These are phyloP conservation scores for Cotoneaster glaucophyllus DNA, from an alignment of 306 rosid species.

Conservation along the genomic window DNA sequence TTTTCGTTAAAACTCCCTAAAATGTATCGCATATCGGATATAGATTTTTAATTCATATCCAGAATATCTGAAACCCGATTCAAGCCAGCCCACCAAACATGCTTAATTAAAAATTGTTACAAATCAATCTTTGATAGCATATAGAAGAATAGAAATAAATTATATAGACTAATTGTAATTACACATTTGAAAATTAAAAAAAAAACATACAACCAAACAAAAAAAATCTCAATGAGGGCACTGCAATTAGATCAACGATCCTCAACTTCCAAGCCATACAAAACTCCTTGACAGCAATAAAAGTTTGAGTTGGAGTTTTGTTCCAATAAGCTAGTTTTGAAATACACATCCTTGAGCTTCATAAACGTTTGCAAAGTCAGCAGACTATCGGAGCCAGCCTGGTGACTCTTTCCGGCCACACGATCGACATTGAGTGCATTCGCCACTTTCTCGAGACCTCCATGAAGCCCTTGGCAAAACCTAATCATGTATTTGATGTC, in stretches of 20 bases:
- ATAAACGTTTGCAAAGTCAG: not conserved
- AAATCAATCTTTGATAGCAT: too few species aligned
- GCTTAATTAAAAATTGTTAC: too few species aligned
- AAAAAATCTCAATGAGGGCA: not conserved
- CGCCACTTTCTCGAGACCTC: not conserved
- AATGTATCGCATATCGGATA: too few species aligned
- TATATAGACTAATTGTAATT: too few species aligned
- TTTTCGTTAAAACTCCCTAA: too few species aligned
- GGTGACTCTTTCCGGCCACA: not conserved
- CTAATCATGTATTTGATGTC: not conserved
- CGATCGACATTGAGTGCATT: not conserved
- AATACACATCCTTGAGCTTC: not conserved
- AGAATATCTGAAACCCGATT: too few species aligned
- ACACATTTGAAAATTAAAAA: too few species aligned
- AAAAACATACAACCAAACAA: not conserved
- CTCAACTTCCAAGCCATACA: not conserved
- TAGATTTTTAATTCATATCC: too few species aligned
- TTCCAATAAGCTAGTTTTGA: not conserved
- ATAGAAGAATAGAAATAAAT: too few species aligned
- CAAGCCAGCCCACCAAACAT: too few species aligned
- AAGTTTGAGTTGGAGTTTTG: not conserved
- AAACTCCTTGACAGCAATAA: not conserved
- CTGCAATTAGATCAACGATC: not conserved
- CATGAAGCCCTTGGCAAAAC: not conserved
- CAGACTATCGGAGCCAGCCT: conserved; percentile 8